Evolutionary conservation across 176 grass and related monocot genomes (phyloP).

Genomic region (Musa acuminata): DNA sequence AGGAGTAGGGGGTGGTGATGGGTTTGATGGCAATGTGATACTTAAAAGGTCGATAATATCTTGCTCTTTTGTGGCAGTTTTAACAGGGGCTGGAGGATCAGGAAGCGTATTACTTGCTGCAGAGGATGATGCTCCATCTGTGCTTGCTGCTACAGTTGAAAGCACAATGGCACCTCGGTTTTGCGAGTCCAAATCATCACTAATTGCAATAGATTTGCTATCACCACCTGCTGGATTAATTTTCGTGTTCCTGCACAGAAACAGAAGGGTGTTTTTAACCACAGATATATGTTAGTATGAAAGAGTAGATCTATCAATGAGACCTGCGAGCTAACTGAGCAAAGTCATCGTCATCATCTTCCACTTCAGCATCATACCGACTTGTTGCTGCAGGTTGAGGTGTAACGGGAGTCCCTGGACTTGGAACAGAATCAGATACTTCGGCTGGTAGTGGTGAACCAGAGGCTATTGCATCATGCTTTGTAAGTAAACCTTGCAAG

Average conservation of each 20-base stretch:
- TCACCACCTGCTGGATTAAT: conserved; percentile 21
- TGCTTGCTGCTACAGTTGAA: conserved; percentile 14
- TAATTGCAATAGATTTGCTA: conserved; percentile 1
- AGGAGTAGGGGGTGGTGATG: conserved; percentile 29
- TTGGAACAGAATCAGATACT: conserved; percentile 16
- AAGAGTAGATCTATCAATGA: not conserved
- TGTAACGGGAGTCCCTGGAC: not conserved
- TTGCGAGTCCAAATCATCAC: conserved; percentile 6
- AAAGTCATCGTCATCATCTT: conserved; percentile 67
- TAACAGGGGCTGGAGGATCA: conserved; percentile 39
- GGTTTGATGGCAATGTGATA: conserved; percentile 43
- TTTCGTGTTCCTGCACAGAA: conserved; percentile 51
- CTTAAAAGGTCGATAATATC: conserved; percentile 56
- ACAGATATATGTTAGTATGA: not conserved
- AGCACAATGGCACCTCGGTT: conserved; percentile 3
- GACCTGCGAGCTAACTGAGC: conserved; percentile 68
- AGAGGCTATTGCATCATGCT: conserved; percentile 62
- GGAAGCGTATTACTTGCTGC: conserved; percentile 29
- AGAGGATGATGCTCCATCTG: conserved; percentile 23
- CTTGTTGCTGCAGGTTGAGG: conserved; percentile 16
- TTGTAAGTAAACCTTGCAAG: conserved; percentile 56
- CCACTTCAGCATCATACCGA: conserved; percentile 29
- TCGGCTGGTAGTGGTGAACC: conserved; percentile 40
- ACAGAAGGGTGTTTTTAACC: conserved; percentile 3
- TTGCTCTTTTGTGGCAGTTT: conserved; percentile 43